phyloP scores from a whole-genome alignment of 2,329 filamentous ascomycete genomes.

The Diplodia seriata region DNA sequence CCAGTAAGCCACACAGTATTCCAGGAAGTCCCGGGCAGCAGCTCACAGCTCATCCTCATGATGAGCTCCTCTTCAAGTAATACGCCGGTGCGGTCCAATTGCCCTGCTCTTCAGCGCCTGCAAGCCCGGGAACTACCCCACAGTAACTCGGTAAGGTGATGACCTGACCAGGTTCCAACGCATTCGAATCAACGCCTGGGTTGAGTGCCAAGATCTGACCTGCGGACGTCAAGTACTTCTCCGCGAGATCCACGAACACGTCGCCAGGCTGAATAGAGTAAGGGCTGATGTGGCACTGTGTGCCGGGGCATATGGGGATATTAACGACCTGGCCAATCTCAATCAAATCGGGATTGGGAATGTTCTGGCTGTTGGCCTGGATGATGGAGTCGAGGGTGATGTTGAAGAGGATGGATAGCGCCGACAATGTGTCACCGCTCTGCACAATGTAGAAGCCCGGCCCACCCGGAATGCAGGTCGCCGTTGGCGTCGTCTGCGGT shows the following conservation, averaged over 20 bases:
- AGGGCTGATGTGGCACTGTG: slow-evolving; percentile 36
- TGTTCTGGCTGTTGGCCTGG: slow-evolving; percentile 37
- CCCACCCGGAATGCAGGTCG: slow-evolving; percentile 38
- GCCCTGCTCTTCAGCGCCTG: background rate
- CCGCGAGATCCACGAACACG: slow-evolving; percentile 38
- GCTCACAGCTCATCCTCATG: background rate
- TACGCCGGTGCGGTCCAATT: background rate
- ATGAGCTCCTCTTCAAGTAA: background rate
- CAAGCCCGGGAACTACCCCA: background rate
- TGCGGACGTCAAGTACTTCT: slow-evolving; percentile 34
- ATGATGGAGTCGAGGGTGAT: slow-evolving; percentile 38
- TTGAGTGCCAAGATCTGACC: slow-evolving; percentile 40
- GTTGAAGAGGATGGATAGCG: slow-evolving; percentile 38
- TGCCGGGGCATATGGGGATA: slow-evolving; percentile 38
- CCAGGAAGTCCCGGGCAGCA: background rate
- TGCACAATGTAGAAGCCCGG: slow-evolving; percentile 37
- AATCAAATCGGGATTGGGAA: slow-evolving; percentile 37
- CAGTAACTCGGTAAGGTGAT: slow-evolving; percentile 19
- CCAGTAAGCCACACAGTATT: background rate
- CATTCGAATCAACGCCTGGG: slow-evolving; percentile 34
- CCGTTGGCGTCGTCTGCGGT: slow-evolving; percentile 31
- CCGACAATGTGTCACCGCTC: slow-evolving; percentile 37
- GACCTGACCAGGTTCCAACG: slow-evolving; percentile 33
- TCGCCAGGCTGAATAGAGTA: slow-evolving; percentile 39
- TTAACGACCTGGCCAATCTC: slow-evolving; percentile 37